Evolutionary conservation across 352 stramenopile genomes (phyloP).

Genomic region (Phytophthora syringae): DNA sequence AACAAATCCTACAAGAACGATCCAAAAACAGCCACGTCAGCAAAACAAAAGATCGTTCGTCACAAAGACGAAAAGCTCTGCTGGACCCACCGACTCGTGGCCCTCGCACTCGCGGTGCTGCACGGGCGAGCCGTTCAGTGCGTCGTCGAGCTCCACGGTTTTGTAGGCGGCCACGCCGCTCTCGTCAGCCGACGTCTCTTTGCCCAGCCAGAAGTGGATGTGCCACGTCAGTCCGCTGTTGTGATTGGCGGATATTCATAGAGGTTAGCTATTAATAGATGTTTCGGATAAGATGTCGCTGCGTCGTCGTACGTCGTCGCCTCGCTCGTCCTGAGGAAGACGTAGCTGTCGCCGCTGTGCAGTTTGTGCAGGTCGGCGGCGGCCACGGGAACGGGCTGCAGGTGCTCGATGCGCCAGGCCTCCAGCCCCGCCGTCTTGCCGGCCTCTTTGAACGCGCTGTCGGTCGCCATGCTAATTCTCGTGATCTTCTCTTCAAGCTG

Average conservation of each 20-base stretch:
- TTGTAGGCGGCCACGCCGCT: constrained; percentile 97
- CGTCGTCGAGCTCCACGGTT: constrained; percentile 96
- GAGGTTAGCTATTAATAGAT: no score
- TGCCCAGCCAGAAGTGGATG: constrained; percentile 97
- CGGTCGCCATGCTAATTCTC: constrained; percentile 56
- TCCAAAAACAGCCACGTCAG: background rate
- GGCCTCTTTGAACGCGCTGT: constrained; percentile 62
- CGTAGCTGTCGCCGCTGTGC: constrained; percentile 97
- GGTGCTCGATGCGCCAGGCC: constrained; percentile 87
- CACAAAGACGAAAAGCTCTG: no score
- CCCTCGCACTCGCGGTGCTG: constrained; percentile 92
- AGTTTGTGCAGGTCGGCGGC: constrained; percentile 85
- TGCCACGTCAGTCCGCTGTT: constrained; percentile 79
- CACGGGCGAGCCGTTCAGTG: constrained; percentile 89
- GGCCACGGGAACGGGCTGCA: constrained; percentile 68
- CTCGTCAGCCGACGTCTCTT: constrained; percentile 92
- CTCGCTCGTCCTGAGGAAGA: constrained; percentile 91
- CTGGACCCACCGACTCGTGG: constrained; percentile 63
- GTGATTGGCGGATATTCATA: background rate
- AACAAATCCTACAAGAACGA: constrained; percentile 80
- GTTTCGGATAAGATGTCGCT: background rate
- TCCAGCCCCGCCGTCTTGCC: constrained; percentile 75
- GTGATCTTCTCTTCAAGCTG: constrained; percentile 34
- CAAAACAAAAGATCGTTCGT: constrained; percentile 8
- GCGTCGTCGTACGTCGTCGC: constrained; percentile 44